Evolutionary conservation across 768 basidiomycete species (phyloP), one percentile per base, ranked within the genome.

Genomic region (Coprinopsis sp.): DNA sequence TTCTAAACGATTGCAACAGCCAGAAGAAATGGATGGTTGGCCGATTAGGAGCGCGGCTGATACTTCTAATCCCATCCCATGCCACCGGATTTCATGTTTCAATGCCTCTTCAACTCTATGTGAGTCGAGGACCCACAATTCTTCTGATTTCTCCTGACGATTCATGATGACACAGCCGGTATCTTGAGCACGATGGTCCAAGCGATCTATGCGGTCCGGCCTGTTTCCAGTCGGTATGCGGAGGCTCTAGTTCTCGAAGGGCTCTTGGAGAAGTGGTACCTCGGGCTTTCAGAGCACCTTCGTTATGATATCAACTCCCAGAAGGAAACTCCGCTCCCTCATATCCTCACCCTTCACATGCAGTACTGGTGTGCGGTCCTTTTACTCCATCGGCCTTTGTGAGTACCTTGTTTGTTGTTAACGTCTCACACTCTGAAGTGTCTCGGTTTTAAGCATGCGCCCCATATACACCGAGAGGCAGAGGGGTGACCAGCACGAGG

Each of bases 321-420:
- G 16, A 44, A 40, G 29, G 25, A 34, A 16, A 43, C 48, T 16
- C 77, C 77, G 5, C 73, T 74, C 2, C 85, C 87, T 3, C 81
- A 87, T 53, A 65, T 87, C 21, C 64, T 90, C 46, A 84, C 83
- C 31, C 66, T 91, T 40, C 87, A 90, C 58, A 84, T 90, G 86
- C 84, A 87, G 56, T 90, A 89, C 57, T 91, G 88, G 88, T 87
- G 84, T 58, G 78, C 85, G 10, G 79, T 82, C 19, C 60, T 91
- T 25, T 58, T 91, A 23, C 64, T 90, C 40, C 87, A 90, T 61
- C 77, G 87, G 14, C 87, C 87, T 10, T 89, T 89, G 86, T 88
- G 60, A 66, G 84, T 70, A 19, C 47, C 41, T 33, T 38, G 28
- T 31, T 37, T 42, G 19, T 47, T 41, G 37, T 22, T 7, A 23